Conservation (phyloP, 345 rosid genomes). For the Jatropha curcas region DNA sequence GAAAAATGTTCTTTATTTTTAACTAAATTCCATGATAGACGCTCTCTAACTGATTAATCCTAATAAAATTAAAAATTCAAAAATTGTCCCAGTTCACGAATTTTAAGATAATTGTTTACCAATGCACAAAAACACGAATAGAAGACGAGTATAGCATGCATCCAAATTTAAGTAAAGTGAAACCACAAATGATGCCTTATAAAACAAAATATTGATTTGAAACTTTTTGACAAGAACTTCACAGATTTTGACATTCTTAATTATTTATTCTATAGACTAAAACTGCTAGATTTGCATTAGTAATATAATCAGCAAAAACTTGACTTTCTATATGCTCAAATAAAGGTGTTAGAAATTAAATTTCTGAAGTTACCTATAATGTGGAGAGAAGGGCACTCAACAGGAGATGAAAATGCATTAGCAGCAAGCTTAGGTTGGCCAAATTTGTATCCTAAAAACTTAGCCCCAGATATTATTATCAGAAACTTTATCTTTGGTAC, state of each 20-base stretch:
- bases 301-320: too few relatives aligned
- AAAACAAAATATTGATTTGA: neutral
- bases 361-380: slow-evolving; percentile 43
- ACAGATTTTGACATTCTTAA: neutral
- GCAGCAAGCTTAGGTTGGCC: slow-evolving; percentile 54
- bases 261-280: neutral
- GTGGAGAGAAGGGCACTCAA: slow-evolving; percentile 58
- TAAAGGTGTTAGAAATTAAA: neutral
- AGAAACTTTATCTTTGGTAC: slow-evolving; percentile 54
- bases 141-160: neutral
- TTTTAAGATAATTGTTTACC: neutral
- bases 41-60: neutral
- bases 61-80: neutral
- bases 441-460: slow-evolving; percentile 36
- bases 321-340: neutral
- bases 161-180: neutral
- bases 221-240: neutral
- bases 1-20: too few relatives aligned
- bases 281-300: neutral
- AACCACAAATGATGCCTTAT: neutral
- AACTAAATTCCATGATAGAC: neutral
- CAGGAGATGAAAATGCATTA: slow-evolving; percentile 51
- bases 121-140: neutral
- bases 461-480: slow-evolving; percentile 50
- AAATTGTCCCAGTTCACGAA: neutral